phyloP scores from a whole-genome alignment of 345 rosid species.

The Sisymbrium altissimum region DNA sequence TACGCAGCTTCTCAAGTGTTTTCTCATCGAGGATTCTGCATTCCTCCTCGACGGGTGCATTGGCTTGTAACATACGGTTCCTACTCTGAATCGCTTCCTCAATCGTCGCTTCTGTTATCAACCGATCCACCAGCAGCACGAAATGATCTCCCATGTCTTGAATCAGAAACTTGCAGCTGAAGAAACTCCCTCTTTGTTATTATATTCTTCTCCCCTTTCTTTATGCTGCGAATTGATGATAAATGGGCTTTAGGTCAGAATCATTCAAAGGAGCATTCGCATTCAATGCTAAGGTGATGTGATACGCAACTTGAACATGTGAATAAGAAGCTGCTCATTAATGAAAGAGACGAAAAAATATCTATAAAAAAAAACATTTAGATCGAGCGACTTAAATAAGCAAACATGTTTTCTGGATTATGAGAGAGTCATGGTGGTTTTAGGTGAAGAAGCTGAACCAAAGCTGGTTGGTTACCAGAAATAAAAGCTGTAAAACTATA shows the following conservation, averaged over 20 bases:
- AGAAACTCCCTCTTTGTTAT: not conserved
- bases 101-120: slow-evolving; percentile 77
- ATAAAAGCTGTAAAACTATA: slow-evolving; percentile 6
- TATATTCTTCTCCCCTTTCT: slow-evolving; percentile 15
- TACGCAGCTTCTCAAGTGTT: slow-evolving; percentile 28
- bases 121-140: slow-evolving; percentile 78
- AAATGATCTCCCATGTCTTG: slow-evolving; percentile 90
- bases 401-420: not conserved
- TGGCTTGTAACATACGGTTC: slow-evolving; percentile 44
- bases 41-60: slow-evolving; percentile 35
- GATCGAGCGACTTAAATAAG: not conserved
- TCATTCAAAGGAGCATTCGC: not conserved
- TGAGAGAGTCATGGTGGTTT: not conserved
- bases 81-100: slow-evolving; percentile 82
- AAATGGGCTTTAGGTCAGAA: slow-evolving; percentile 19
- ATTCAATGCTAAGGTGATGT: not conserved
- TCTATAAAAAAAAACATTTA: not conserved
- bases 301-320: slow-evolving; percentile 22
- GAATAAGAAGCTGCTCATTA: not conserved
- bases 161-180: slow-evolving; percentile 15
- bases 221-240: slow-evolving; percentile 21
- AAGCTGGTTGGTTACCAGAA: slow-evolving; percentile 17
- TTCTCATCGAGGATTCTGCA: slow-evolving; percentile 37
- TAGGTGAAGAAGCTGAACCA: slow-evolving; percentile 18
- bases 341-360: not conserved